These are phyloP conservation scores for Penicillium frequentans DNA, from an alignment of 2,329 filamentous ascomycete species.

Conservation along the genomic window DNA sequence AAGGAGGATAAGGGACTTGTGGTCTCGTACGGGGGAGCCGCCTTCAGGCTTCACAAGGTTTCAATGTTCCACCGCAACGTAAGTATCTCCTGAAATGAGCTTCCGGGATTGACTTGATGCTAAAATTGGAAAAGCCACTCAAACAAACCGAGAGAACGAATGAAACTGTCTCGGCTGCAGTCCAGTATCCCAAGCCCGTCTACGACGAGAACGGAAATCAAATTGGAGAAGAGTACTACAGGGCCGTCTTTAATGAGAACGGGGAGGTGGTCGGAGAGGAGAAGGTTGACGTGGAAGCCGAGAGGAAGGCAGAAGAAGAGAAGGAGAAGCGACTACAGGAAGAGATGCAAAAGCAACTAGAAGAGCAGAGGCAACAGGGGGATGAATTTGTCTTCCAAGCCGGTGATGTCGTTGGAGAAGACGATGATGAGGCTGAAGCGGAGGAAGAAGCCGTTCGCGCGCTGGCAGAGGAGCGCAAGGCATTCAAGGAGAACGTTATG, in stretches of 20 bases:
- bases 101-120: neutral
- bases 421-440: slow-evolving; percentile 3
- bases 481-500: neutral
- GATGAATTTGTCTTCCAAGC: neutral
- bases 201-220: slow-evolving; percentile 4
- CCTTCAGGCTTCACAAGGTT: neutral
- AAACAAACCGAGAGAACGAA: neutral
- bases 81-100: neutral
- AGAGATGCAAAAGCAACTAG: neutral
- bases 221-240: slow-evolving; percentile 1
- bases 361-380: neutral
- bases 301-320: neutral
- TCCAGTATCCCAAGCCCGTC: neutral
- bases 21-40: slow-evolving; percentile 1
- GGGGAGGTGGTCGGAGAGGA: slow-evolving; percentile 1
- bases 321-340: neutral
- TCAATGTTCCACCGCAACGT: neutral
- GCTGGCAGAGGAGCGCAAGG: neutral
- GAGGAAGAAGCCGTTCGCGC: slow-evolving; percentile 4
- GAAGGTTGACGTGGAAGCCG: slow-evolving; percentile 5
- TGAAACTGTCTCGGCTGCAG: neutral
- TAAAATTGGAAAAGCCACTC: neutral
- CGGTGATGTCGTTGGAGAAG: slow-evolving; percentile 3
- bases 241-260: neutral
- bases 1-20: slow-evolving; percentile 1